phyloP scores from a whole-genome alignment of 805 yeast species.

The Cyberlindnera mrakii region DNA sequence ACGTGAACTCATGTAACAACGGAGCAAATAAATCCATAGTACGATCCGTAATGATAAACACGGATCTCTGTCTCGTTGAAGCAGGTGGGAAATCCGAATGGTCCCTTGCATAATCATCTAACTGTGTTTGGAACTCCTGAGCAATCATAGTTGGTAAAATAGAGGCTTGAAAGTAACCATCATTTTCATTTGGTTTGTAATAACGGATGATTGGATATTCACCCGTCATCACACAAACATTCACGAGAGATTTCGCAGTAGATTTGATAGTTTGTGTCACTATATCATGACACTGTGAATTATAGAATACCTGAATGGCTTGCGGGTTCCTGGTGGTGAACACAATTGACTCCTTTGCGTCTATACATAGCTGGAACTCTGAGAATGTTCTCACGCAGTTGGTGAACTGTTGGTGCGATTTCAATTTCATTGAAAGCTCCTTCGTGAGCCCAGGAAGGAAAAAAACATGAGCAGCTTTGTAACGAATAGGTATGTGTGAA shows the following conservation, averaged over 20 bases:
- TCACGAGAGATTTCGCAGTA: conserved; percentile 62
- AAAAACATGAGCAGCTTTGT: conserved; percentile 66
- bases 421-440: conserved; percentile 24
- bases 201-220: conserved; percentile 86
- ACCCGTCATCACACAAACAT: conserved; percentile 71
- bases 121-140: conserved; percentile 54
- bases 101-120: conserved; percentile 70
- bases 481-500: conserved; percentile 57
- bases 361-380: conserved; percentile 42
- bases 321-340: conserved; percentile 61
- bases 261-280: conserved; percentile 51
- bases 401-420: conserved; percentile 24
- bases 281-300: conserved; percentile 52
- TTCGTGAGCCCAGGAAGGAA: conserved; percentile 55
- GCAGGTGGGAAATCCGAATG: conserved; percentile 61
- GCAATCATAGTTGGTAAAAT: conserved; percentile 68
- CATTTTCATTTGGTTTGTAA: conserved; percentile 46
- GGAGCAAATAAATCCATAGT: conserved; percentile 81
- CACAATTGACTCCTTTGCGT: conserved; percentile 65
- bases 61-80: conserved; percentile 58
- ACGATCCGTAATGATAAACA: conserved; percentile 75
- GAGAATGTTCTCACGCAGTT: conserved; percentile 27
- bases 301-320: conserved; percentile 71
- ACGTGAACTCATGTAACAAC: conserved; percentile 79
- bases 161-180: conserved; percentile 47